Conservation (phyloP, 768 basidiomycete genomes). For the Heimioporus sp. region DNA sequence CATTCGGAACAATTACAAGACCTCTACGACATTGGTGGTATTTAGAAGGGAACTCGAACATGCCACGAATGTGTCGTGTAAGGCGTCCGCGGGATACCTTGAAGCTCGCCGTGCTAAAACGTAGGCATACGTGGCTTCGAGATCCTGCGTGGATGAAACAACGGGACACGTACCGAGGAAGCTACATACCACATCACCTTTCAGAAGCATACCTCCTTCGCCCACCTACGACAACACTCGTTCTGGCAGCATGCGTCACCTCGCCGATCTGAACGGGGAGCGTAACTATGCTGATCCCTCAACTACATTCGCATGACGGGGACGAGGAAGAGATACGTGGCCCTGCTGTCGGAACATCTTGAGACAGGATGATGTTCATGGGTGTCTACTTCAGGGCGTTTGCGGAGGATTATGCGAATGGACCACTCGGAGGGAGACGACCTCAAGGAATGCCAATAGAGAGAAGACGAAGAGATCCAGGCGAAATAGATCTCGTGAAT, state of each 20-base stretch:
- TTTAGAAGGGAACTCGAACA: conserved; percentile 49
- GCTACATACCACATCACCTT: conserved; percentile 71
- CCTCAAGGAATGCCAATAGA: too few relatives aligned
- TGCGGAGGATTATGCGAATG: conserved; percentile 72
- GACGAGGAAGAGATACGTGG: conserved; percentile 78
- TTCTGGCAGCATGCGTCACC: conserved; percentile 69
- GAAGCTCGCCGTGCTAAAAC: conserved; percentile 55
- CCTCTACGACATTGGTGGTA: conserved; percentile 45
- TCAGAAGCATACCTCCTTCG: conserved; percentile 48
- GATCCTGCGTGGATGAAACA: background rate
- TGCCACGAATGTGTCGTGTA: background rate
- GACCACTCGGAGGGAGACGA: conserved; percentile 30
- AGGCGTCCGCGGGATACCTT: conserved; percentile 30
- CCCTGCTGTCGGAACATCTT: conserved; percentile 53
- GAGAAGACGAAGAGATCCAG: too few relatives aligned
- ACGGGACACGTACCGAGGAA: conserved; percentile 47
- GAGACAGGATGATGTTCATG: conserved; percentile 61
- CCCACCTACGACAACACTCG: conserved; percentile 67
- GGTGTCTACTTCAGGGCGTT: conserved; percentile 70
- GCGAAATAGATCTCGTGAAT: too few relatives aligned
- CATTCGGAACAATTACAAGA: conserved; percentile 77
- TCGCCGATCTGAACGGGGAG: conserved; percentile 72
- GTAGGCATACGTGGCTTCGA: conserved; percentile 67
- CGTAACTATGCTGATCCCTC: conserved; percentile 66
- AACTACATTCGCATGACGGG: conserved; percentile 89